Conservation (phyloP, 176 grass and related monocot genomes). For the Bothriochloa decipiens region DNA sequence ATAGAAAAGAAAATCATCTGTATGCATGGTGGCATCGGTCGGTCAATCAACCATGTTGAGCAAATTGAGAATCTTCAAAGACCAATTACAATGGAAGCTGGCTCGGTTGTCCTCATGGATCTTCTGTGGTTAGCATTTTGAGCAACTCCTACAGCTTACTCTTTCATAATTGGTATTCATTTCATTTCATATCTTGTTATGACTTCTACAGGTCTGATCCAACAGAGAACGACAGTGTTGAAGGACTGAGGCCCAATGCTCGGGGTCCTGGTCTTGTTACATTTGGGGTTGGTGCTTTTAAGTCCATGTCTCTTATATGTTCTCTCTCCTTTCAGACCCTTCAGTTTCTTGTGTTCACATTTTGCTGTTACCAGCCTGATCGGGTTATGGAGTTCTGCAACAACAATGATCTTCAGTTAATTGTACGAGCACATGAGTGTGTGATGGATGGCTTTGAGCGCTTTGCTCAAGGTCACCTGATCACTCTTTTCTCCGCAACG, state of each 20-base stretch:
- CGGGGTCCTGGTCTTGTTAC: slow-evolving; percentile 97
- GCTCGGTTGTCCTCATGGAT: slow-evolving; percentile 98
- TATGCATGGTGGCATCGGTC: slow-evolving; percentile 99
- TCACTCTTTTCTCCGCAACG: slow-evolving; percentile 99
- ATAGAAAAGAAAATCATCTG: slow-evolving; percentile 99
- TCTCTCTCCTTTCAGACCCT: slow-evolving; percentile 18
- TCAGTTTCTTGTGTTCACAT: slow-evolving; percentile 36
- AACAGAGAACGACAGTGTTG: slow-evolving; percentile 97
- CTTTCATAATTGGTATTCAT: slow-evolving; percentile 13
- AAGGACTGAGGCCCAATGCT: slow-evolving; percentile 95
- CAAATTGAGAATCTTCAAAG: slow-evolving; percentile 98
- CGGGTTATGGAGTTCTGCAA: slow-evolving; percentile 99
- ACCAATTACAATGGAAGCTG: slow-evolving; percentile 98
- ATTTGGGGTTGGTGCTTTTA: slow-evolving; percentile 83
- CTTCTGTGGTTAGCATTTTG: slow-evolving; percentile 73
- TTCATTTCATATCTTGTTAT: slow-evolving; percentile 37
- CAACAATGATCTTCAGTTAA: slow-evolving; percentile 98
- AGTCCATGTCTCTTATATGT: neutral
- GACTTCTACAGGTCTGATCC: slow-evolving; percentile 89
- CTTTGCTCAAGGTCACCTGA: slow-evolving; percentile 99
- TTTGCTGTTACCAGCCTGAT: slow-evolving; percentile 75
- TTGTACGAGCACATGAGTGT: slow-evolving; percentile 96
- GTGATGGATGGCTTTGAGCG: slow-evolving; percentile 99
- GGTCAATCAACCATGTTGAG: slow-evolving; percentile 97
- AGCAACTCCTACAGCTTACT: neutral